These are phyloP conservation scores for Corymbia citriodora DNA, from an alignment of 441 rosid genomes.

Conservation along the genomic window DNA sequence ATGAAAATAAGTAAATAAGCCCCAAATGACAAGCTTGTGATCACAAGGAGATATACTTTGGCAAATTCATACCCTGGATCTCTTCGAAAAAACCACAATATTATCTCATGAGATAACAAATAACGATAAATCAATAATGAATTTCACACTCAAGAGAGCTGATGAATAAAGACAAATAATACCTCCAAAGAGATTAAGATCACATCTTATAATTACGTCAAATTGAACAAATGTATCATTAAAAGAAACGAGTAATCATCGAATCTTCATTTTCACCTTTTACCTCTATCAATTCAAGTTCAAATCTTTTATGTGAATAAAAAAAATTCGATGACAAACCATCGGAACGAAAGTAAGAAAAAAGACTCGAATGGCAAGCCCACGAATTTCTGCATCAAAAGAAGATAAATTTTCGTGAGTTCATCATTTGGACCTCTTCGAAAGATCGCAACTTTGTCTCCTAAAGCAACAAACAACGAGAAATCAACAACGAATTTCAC, in stretches of 20 bases:
- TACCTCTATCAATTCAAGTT: neutral
- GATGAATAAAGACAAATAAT: neutral
- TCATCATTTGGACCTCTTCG: too few relatives aligned
- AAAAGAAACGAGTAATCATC: too few relatives aligned
- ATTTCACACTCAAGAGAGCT: neutral
- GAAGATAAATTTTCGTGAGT: too few relatives aligned
- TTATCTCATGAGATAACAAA: neutral
- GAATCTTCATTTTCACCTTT: too few relatives aligned
- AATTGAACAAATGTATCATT: too few relatives aligned
- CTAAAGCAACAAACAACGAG: neutral
- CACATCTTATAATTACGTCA: too few relatives aligned
- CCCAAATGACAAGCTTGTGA: neutral
- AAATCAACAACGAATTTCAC: neutral
- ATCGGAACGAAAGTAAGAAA: too few relatives aligned
- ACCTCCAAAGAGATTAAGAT: too few relatives aligned
- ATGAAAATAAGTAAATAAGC: neutral
- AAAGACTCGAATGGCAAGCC: too few relatives aligned
- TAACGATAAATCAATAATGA: too few relatives aligned
- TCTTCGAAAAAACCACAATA: neutral
- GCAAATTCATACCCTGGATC: neutral
- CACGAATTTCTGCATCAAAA: too few relatives aligned
- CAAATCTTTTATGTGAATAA: neutral
- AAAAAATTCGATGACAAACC: too few relatives aligned
- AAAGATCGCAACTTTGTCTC: neutral
- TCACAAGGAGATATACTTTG: neutral